Conservation (phyloP, 2,329 filamentous ascomycete genomes). For the Aureobasidium uvarum region DNA sequence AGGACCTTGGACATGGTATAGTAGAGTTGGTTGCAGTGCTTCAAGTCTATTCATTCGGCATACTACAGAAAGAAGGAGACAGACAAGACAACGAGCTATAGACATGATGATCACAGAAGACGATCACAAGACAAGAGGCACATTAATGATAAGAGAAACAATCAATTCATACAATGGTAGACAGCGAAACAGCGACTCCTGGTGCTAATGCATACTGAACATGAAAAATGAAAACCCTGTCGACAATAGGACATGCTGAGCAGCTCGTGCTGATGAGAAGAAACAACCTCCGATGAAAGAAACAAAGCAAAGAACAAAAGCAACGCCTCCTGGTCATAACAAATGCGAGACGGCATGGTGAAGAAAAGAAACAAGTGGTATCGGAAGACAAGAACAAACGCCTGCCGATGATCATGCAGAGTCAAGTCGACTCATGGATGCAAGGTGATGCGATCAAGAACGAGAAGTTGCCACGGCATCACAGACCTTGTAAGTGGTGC, state of each 20-base stretch:
- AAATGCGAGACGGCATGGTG: constrained; percentile 1
- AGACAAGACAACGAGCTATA: not conserved
- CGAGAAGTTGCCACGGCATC: not conserved
- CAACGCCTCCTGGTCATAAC: not conserved
- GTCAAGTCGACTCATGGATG: not conserved
- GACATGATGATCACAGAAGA: not conserved
- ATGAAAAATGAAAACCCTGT: not conserved
- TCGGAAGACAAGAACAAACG: not conserved
- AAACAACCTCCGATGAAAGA: not conserved
- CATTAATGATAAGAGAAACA: constrained; percentile 7
- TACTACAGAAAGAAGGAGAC: not conserved
- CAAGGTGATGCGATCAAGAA: not conserved
- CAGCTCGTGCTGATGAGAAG: constrained; percentile 5
- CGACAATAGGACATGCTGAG: not conserved
- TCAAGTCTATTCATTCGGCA: not conserved
- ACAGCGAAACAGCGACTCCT: not conserved
- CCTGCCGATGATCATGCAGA: not conserved
- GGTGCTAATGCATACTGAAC: not conserved
- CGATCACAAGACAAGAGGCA: not conserved
- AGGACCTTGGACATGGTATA: not conserved
- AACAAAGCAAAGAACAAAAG: constrained; percentile 4
- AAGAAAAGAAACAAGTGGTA: not conserved
- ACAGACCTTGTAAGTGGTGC: constrained; percentile 1
- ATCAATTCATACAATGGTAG: not conserved
- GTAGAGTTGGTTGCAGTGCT: not conserved